phyloP scores from a whole-genome alignment of 1,284 basidiomycete genomes.

The Ceratorhiza oryzae-sativae region DNA sequence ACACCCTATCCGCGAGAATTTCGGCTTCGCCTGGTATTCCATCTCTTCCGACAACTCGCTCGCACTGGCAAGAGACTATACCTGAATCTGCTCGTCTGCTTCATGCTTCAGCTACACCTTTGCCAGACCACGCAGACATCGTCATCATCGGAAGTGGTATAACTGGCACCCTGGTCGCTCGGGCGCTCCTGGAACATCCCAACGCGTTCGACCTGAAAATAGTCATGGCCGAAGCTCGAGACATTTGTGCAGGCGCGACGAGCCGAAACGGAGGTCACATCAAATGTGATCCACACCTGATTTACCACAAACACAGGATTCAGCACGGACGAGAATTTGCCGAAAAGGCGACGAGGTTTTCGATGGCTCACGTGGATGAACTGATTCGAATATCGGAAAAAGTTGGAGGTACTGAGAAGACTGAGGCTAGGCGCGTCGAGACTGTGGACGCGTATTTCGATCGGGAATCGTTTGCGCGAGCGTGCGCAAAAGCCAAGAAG shows the following conservation, averaged over 20 bases:
- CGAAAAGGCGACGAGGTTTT: constrained; percentile 64
- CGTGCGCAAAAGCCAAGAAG: constrained; percentile 53
- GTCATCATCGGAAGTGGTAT: constrained; percentile 76
- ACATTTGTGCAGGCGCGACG: constrained; percentile 72
- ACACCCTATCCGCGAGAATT: constrained; percentile 3
- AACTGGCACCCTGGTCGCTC: constrained; percentile 66
- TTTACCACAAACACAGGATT: constrained; percentile 9
- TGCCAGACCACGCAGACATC: constrained; percentile 62
- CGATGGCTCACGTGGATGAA: constrained; percentile 62
- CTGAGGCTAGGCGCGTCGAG: constrained; percentile 59
- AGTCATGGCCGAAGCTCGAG: constrained; percentile 73
- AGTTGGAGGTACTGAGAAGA: constrained; percentile 55
- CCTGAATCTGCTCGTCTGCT: constrained; percentile 29
- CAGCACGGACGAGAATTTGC: constrained; percentile 52
- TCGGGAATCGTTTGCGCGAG: constrained; percentile 51
- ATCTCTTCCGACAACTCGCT: constrained; percentile 22
- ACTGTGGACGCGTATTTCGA: constrained; percentile 61
- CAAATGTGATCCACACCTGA: constrained; percentile 34
- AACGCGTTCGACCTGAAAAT: constrained; percentile 51
- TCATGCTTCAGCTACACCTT: constrained; percentile 3
- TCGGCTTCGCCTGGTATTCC: constrained; percentile 34
- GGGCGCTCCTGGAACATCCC: constrained; percentile 59
- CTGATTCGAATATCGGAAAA: constrained; percentile 58
- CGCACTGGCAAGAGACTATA: constrained; percentile 25
- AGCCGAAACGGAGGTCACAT: constrained; percentile 77